These are phyloP conservation scores for Xylaria nigripes DNA, from an alignment of 495 filamentous ascomycete species.

Conservation along the genomic window DNA sequence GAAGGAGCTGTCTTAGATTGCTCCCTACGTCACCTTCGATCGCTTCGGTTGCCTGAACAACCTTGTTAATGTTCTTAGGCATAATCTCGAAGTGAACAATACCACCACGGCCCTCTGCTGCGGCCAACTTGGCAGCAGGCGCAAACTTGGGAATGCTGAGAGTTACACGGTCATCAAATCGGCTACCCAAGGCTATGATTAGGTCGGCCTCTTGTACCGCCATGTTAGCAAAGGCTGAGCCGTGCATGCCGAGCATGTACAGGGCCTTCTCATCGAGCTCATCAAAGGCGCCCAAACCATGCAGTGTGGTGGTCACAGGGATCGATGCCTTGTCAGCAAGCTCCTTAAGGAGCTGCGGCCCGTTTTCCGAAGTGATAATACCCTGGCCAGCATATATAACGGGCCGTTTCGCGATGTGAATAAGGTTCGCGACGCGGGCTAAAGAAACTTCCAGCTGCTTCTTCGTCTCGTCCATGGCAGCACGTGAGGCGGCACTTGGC, in stretches of 20 bases:
- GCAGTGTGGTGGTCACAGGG: constrained; percentile 71
- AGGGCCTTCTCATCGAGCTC: constrained; percentile 68
- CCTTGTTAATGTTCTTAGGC: constrained; percentile 85
- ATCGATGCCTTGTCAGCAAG: constrained; percentile 66
- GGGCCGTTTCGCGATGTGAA: constrained; percentile 69
- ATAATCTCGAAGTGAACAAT: constrained; percentile 77
- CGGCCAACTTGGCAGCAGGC: constrained; percentile 57
- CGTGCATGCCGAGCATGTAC: constrained; percentile 82
- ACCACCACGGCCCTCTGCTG: constrained; percentile 61
- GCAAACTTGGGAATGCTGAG: constrained; percentile 56
- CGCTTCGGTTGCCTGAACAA: constrained; percentile 73
- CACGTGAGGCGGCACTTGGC: constrained; percentile 62
- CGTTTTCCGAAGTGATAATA: constrained; percentile 54
- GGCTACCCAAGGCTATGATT: constrained; percentile 66
- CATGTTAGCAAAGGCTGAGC: constrained; percentile 70
- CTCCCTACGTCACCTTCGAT: constrained; percentile 64
- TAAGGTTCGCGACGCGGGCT: constrained; percentile 53
- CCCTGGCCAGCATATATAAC: constrained; percentile 71
- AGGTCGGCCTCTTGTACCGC: constrained; percentile 72
- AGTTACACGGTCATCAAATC: constrained; percentile 75
- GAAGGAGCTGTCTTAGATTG: constrained; percentile 68
- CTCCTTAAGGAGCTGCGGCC: constrained; percentile 56
- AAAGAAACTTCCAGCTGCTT: constrained; percentile 55
- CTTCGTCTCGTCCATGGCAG: constrained; percentile 49
- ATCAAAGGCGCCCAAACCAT: constrained; percentile 69